phyloP scores from a whole-genome alignment of 2,329 filamentous ascomycete species.

The Fusarium tjaetaba region DNA sequence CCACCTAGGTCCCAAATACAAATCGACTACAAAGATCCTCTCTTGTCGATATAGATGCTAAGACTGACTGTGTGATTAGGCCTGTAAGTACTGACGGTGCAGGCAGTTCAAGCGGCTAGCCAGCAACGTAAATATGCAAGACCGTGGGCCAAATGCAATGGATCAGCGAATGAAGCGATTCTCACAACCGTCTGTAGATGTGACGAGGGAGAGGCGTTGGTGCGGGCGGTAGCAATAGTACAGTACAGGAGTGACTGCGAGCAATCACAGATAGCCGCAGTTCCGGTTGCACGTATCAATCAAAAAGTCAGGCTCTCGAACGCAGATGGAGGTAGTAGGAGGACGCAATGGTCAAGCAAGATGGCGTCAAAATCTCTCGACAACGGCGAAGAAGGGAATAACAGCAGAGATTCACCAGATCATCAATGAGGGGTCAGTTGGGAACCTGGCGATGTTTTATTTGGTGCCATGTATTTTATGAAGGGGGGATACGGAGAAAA shows the following conservation, averaged over 20 bases:
- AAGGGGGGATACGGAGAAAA: slow-evolving; percentile 46
- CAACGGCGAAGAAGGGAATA: slow-evolving; percentile 12
- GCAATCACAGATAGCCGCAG: slow-evolving; percentile 10
- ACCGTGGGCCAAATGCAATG: slow-evolving; percentile 41
- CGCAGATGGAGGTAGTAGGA: not conserved
- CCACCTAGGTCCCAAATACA: not conserved
- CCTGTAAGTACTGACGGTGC: slow-evolving; percentile 28
- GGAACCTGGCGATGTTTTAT: slow-evolving; percentile 46
- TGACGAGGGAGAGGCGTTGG: slow-evolving; percentile 40
- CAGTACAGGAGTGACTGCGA: slow-evolving; percentile 30
- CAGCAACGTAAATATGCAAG: slow-evolving; percentile 40
- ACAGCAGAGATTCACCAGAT: slow-evolving; percentile 26
- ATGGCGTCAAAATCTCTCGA: slow-evolving; percentile 13
- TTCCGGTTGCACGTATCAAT: slow-evolving; percentile 15
- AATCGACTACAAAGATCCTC: slow-evolving; percentile 17
- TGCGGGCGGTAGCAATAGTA: slow-evolving; percentile 35
- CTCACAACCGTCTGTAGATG: slow-evolving; percentile 43
- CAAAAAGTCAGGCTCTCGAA: slow-evolving; percentile 1
- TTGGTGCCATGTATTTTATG: slow-evolving; percentile 46
- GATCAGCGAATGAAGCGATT: slow-evolving; percentile 44
- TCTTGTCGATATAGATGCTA: slow-evolving; percentile 2
- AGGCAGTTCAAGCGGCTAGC: slow-evolving; percentile 40
- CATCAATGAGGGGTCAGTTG: slow-evolving; percentile 42
- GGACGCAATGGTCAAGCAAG: slow-evolving; percentile 7
- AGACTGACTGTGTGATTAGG: slow-evolving; percentile 6